Base-by-base conservation (phyloP, 139 green algal genomes). In the Edaphochlamys debaryana region DNA sequence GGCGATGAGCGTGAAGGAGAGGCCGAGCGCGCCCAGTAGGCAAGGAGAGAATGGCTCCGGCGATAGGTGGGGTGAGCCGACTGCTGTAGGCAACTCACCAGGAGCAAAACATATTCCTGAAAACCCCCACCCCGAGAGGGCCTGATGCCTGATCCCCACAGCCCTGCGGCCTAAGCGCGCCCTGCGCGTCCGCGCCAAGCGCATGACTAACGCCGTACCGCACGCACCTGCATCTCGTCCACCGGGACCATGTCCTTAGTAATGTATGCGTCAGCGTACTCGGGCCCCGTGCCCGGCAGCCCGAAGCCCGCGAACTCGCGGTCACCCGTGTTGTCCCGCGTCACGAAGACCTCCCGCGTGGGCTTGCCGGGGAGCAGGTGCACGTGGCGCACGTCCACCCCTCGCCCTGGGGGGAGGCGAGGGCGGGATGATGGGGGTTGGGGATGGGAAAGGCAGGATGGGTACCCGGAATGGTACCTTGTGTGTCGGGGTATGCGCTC, bases 301-400 rank as follows among this genome's bases (percentile, higher is more conserved):
- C 95, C 94, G 92, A 98, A 98, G 1, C 95, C 94, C 20, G 90
- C 86, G 82, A 98, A 98, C 77, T 91, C 79, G 22, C 96, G 88
- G 67, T 98, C 96, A 0, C 94, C 95, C 13, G 89, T 83, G 0
- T 85, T n/a, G 32, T 84, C 89, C 6, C 92, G 88, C 29, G 87
- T 92, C 2, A 98, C 95, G 58, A 96, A 95, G 50, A 98, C 93
- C 84, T 98, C 95, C 0, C 95, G 85, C 0, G 95, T 98, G 36
- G 92, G 90, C n/a, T 93, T 88, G 34, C 85, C 68, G 11, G 70
- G 42, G 19, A 80, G 67, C 7, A 86, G 85, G 84, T 95, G 92
- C 34, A 97, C 84, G 11, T 79, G 88, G 4, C 80, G 76, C 30
- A 91, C 78, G 79, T 96, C 90, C 54, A 98, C 94, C 1, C 87